Base-by-base conservation (phyloP, 1,139 yeast genomes). In the Kodamaea ohmeri region DNA sequence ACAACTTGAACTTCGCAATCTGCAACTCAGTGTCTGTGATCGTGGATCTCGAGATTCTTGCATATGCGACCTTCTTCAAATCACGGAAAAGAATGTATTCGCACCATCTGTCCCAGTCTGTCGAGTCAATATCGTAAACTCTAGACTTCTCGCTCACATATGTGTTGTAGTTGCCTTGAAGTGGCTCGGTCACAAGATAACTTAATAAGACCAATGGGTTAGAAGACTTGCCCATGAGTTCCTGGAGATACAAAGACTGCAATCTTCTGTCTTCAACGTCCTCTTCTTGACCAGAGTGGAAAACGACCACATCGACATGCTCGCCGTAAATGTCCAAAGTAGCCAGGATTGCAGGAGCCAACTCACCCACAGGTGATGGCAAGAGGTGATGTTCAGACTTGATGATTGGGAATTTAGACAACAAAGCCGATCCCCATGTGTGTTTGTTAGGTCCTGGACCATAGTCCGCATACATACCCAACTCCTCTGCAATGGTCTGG, bases 391-490 rank as follows among this genome's bases (percentile, higher is more conserved):
- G 98, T 1, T 90, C 80, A 2, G 97, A 88, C 55, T 83, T 77
- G 43, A 92, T 52, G 46, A 92, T 92, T 20, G 98, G 98, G 74
- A 90, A 92, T 58, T 90, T 89, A 24, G 97, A 89, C 47, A 92
- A 70, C 45, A 92, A 71, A 2, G 94, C 94, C 36, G 94, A 85
- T 30, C 98, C 98, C 98, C 98, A 92, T 0, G 98, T 92, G 62
- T 92, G 97, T 61, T 90, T 85, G 59, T 89, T 87, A 41, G 98
- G 97, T 11, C 97, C 97, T 3, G 98, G 98, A 11, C 98, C 98
- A 56, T 81, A 92, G 61, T 92, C 98, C 17, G 82, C 90, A 58
- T 90, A 92, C 92, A 88, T 88, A 25, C 90, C 92, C 50, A 92
- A 72, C 50, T 90, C 96, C 61, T 89, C 96, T 0, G 97, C 96